Percentiles rank a stretch among this genome's conserved stretches.
These are phyloP conservation scores for Coleophoma cylindrospora DNA, from an alignment of 2,329 filamentous ascomycete genomes.

Conservation along the genomic window DNA sequence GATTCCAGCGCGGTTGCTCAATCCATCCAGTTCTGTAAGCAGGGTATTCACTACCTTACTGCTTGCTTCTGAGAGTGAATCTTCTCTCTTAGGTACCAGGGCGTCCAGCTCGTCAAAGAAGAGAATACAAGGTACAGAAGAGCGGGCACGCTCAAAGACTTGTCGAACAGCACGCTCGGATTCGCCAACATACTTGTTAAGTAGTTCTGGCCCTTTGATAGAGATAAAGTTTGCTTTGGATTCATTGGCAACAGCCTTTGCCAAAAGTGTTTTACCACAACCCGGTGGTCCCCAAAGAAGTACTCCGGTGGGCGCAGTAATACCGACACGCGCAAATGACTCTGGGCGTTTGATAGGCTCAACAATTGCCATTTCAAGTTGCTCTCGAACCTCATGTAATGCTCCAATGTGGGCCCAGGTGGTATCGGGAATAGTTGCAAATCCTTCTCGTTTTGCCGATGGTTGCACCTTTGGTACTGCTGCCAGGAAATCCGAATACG, in stretches of 20 bases:
- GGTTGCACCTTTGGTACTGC: conserved; percentile 74
- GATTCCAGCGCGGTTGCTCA: conserved; percentile 74
- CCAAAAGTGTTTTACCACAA: conserved; percentile 93
- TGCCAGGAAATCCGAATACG: conserved; percentile 64
- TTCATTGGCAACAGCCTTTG: conserved; percentile 93
- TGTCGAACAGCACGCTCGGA: conserved; percentile 90
- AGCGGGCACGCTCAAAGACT: conserved; percentile 82
- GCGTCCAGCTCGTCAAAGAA: conserved; percentile 99
- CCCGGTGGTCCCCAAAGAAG: conserved; percentile 95
- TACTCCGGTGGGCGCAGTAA: conserved; percentile 78
- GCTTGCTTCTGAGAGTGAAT: conserved; percentile 72
- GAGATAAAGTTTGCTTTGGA: conserved; percentile 97
- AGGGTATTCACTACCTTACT: conserved; percentile 91
- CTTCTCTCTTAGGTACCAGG: conserved; percentile 78
- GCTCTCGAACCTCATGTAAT: conserved; percentile 69
- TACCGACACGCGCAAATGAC: conserved; percentile 70
- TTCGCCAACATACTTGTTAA: conserved; percentile 98
- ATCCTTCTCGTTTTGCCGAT: conserved; percentile 86
- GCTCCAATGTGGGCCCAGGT: conserved; percentile 93
- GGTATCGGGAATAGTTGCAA: conserved; percentile 88
- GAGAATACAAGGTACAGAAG: conserved; percentile 85
- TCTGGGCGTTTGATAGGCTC: conserved; percentile 82
- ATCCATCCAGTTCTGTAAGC: conserved; percentile 88
- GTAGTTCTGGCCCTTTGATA: conserved; percentile 90
- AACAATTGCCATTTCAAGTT: conserved; percentile 82